phyloP scores from a whole-genome alignment of 139 green algal species.

The Dunaliella sp. region DNA sequence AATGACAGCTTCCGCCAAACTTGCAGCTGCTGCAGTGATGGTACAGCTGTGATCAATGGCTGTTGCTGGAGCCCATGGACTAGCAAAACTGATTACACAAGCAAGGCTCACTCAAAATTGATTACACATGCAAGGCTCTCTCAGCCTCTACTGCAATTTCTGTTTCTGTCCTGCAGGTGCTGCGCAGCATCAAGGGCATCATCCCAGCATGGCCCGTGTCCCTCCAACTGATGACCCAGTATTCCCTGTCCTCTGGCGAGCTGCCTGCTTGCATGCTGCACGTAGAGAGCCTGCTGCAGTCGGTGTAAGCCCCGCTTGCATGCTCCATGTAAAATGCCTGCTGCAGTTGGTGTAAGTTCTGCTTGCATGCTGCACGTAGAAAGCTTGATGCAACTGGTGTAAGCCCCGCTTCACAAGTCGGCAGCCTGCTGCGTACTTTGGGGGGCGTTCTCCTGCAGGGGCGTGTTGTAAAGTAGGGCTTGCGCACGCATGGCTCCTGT shows the following conservation, averaged over 20 bases:
- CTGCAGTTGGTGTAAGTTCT: neutral
- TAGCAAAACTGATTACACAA: too few species aligned
- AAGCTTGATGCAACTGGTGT: neutral
- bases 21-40: too few species aligned
- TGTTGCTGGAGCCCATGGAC: too few species aligned
- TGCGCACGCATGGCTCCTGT: neutral
- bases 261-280: conserved; percentile 35
- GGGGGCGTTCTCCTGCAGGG: too few species aligned
- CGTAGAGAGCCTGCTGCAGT: conserved; percentile 34
- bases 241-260: conserved; percentile 11
- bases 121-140: too few species aligned
- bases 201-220: conserved; percentile 58
- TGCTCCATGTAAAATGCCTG: neutral
- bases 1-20: too few species aligned
- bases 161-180: too few species aligned
- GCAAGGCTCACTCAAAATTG: too few species aligned
- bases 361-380: neutral
- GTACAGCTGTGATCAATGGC: too few species aligned
- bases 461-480: neutral
- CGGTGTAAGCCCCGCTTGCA: neutral
- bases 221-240: conserved; percentile 46
- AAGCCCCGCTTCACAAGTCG: neutral
- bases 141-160: too few species aligned
- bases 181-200: conserved; percentile 40
- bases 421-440: too few species aligned